Evolutionary conservation across 768 basidiomycete species (phyloP), one percentile per base, ranked within the genome.

Genomic region (Pleurotus tuber-regium): DNA sequence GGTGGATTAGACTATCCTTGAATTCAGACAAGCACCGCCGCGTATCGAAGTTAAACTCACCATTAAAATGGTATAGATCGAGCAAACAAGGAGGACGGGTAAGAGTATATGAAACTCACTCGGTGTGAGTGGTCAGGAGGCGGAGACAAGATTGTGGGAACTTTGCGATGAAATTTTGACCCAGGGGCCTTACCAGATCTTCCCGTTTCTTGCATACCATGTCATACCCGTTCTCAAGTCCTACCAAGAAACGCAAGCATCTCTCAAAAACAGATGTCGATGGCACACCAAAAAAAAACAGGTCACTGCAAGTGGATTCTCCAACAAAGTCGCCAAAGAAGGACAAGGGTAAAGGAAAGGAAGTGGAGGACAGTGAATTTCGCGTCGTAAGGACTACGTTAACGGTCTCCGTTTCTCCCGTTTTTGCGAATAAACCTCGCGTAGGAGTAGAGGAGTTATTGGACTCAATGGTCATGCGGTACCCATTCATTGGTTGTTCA

Each of bases 381-480:
- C 71, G 74, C 53, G 63, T 82, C 47, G 68, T 91, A 62, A 74
- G 73, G 43, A 78, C 89, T n/a, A 77, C 80, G 25, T 72, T 94
- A 50, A 70, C 78, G 21, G 71, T 96, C 35, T 84, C 89, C 8
- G 77, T 97, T 12, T 81, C 94, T 24, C 94, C 94, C 1, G 76
- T 87, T 36, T 96, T 92, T 65, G 80, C 89, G 12, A 76, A 71
- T 36, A 80, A 88, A 67, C 79, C 86, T n/a, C 72, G 78, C 8
- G 72, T 67, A 33, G 95, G 95, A 5, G 89, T 83, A 14, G 83
- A 87, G 62, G 92, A 98, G 69, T 84, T 94, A 81, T 72, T 98
- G 14, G 93, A 98, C 67, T 90, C 89, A 6, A 88, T 97, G 88
- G 71, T 96, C 11, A 96, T 98, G 95, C 84, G 90, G 95, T 94